These are phyloP conservation scores for Coemansia sp. DNA, from an alignment of 192 early-diverging fungal genomes.

Conservation along the genomic window DNA sequence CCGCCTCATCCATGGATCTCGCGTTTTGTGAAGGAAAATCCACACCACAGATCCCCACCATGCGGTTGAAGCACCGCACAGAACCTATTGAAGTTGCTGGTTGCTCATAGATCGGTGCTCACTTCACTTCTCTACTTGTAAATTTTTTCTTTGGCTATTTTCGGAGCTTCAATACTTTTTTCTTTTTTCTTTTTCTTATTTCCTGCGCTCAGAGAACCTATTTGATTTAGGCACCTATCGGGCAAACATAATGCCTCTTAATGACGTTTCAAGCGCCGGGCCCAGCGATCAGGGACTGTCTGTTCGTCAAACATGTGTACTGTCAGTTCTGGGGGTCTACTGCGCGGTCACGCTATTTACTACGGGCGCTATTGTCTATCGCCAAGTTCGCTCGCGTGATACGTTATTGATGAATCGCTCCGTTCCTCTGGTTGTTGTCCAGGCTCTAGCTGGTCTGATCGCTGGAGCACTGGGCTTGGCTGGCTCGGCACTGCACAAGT, in stretches of 20 bases:
- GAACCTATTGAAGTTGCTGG: background rate
- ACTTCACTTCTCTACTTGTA: background rate
- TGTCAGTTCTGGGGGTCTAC: constrained; percentile 24
- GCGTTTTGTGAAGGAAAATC: background rate
- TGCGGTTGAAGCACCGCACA: background rate
- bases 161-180: constrained; percentile 7
- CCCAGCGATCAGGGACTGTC: constrained; percentile 2
- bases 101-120: background rate
- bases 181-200: background rate
- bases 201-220: background rate
- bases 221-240: background rate
- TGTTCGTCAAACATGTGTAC: constrained; percentile 11
- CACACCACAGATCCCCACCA: background rate
- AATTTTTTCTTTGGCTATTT: background rate
- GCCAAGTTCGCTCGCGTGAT: constrained; percentile 11
- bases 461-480: constrained; percentile 17
- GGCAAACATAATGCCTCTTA: background rate
- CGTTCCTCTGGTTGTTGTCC: constrained; percentile 17
- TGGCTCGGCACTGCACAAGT: constrained; percentile 14
- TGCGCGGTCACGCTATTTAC: constrained; percentile 13
- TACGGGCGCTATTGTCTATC: constrained; percentile 16
- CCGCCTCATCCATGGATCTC: constrained; percentile 3
- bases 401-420: constrained; percentile 20
- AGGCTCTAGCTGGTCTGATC: constrained; percentile 12
- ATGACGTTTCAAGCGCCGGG: background rate